Conservation (phyloP, 73 alveolate species). For the Paraurostyla sp. region DNA sequence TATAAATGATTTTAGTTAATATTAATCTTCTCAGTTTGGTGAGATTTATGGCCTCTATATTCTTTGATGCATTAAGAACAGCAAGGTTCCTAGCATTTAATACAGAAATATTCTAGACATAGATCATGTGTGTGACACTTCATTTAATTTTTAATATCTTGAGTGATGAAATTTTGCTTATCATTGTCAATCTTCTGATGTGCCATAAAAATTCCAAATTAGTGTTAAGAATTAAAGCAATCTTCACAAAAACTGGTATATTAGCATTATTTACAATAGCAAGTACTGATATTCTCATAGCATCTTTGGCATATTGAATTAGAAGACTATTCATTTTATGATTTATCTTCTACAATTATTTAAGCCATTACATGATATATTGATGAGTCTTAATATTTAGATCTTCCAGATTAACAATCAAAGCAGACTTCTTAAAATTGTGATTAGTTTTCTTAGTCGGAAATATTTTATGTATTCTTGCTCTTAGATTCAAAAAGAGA, state of each 20-base stretch:
- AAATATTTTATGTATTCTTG: no score
- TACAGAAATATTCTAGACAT: background rate
- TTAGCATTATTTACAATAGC: background rate
- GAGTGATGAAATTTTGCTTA: background rate
- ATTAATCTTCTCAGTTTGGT: background rate
- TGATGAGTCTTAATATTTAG: no score
- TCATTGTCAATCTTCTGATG: background rate
- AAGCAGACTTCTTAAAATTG: no score
- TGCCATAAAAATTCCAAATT: background rate
- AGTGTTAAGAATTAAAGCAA: background rate
- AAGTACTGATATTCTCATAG: background rate
- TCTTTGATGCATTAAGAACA: conserved; percentile 8
- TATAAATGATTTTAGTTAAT: background rate
- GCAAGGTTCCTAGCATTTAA: background rate
- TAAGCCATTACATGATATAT: no score
- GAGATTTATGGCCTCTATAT: conserved; percentile 30
- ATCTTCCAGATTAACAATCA: no score
- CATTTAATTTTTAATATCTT: background rate
- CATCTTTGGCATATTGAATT: background rate
- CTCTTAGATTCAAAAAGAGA: no score
- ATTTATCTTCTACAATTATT: background rate
- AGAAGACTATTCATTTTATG: background rate
- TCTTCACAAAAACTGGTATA: background rate
- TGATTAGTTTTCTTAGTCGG: no score
- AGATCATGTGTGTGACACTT: background rate